Conservation (phyloP, 345 rosid genomes). For the Jatropha curcas region DNA sequence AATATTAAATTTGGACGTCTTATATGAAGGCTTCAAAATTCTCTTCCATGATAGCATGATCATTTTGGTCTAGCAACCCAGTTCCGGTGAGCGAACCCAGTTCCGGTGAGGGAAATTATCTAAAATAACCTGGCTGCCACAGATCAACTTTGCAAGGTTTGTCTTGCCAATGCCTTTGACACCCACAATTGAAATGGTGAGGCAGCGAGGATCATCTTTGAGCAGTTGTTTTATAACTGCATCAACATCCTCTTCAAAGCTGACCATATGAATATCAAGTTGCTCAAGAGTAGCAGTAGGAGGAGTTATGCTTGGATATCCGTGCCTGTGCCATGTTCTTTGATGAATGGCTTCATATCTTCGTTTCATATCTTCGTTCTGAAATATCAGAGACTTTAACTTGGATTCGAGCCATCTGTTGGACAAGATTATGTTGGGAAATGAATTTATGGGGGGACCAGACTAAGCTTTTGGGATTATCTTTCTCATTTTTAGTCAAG, state of each 20-base stretch:
- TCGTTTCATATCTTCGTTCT: neutral
- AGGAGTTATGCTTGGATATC: neutral
- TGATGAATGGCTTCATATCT: neutral
- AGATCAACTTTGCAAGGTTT: constrained; percentile 9
- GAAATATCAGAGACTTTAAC: neutral
- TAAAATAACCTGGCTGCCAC: neutral
- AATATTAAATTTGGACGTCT: too few relatives aligned
- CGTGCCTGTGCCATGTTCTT: too few relatives aligned
- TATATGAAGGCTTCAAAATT: neutral
- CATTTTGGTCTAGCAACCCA: too few relatives aligned
- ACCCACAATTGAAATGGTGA: constrained; percentile 20
- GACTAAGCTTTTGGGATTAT: neutral
- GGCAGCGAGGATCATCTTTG: neutral
- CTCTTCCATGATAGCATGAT: too few relatives aligned
- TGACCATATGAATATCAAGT: neutral
- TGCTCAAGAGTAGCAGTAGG: neutral
- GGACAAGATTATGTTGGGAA: neutral
- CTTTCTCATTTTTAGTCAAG: neutral
- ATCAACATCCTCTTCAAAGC: neutral
- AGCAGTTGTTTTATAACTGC: neutral
- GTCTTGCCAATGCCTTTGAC: constrained; percentile 19
- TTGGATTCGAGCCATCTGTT: neutral
- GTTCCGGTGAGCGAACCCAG: constrained; percentile 12
- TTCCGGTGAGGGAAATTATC: too few relatives aligned
- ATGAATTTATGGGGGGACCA: neutral